Evolutionary conservation across 208 protist genomes (phyloP).

Genomic region (Acanthamoeba divionensis): DNA sequence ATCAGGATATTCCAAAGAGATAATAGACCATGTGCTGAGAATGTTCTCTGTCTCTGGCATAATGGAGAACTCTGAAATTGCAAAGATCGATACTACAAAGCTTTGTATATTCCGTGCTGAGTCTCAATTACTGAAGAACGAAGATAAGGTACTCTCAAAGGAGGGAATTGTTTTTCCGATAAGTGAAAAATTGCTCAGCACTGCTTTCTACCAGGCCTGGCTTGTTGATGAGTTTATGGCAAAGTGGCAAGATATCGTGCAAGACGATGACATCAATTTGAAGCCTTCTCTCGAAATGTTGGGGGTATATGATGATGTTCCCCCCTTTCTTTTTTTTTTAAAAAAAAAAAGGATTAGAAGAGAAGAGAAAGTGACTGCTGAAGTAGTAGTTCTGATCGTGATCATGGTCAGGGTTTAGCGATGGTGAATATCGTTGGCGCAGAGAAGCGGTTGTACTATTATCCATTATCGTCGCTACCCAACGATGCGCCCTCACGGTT

Average conservation of each 20-base stretch:
- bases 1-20: too few relatives aligned
- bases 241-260: background rate
- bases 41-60: too few relatives aligned
- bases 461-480: background rate
- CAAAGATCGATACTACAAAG: background rate
- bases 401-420: background rate
- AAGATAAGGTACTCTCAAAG: too few relatives aligned
- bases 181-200: background rate
- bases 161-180: background rate
- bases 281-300: background rate
- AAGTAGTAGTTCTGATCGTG: too few relatives aligned
- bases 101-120: background rate
- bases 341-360: too few relatives aligned
- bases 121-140: background rate
- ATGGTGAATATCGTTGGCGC: background rate
- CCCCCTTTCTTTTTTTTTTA: background rate
- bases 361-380: too few relatives aligned
- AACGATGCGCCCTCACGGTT: background rate
- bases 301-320: background rate
- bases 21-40: too few relatives aligned
- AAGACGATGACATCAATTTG: background rate
- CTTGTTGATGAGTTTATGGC: background rate
- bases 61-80: too few relatives aligned
- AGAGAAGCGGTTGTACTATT: background rate
- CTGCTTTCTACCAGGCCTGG: background rate